phyloP scores from a whole-genome alignment of 352 stramenopile genomes.

The Elongisporangium senticosum region DNA sequence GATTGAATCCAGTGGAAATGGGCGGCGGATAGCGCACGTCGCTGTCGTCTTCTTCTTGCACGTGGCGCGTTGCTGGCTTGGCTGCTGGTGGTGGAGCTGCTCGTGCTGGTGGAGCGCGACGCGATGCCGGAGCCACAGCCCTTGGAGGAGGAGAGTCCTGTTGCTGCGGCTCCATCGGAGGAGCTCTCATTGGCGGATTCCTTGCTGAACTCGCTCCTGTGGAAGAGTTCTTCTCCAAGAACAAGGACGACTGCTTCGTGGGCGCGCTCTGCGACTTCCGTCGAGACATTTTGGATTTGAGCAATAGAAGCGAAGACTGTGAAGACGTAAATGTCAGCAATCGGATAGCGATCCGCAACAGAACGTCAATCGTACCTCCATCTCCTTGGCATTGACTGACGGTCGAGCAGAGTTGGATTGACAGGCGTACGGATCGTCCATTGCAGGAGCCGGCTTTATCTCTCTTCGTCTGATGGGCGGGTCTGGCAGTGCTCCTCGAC shows the following conservation, averaged over 20 bases:
- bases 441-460: conserved; percentile 9
- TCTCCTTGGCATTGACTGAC: conserved; percentile 26
- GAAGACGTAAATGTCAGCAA: conserved; percentile 2
- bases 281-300: conserved; percentile 81
- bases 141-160: conserved; percentile 2
- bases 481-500: conserved; percentile 10
- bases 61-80: conserved; percentile 13
- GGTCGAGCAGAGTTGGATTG: conserved; percentile 23
- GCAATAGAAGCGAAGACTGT: conserved; percentile 63
- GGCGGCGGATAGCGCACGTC: conserved; percentile 25
- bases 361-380: conserved; percentile 31
- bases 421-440: conserved; percentile 19
- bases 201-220: conserved; percentile 17
- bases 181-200: conserved; percentile 12
- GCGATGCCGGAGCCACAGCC: not conserved
- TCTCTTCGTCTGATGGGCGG: conserved; percentile 35
- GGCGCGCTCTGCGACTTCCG: conserved; percentile 64
- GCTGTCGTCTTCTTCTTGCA: conserved; percentile 24
- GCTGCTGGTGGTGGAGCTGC: conserved; percentile 9
- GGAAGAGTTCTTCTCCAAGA: conserved; percentile 44
- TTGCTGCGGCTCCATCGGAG: conserved; percentile 14
- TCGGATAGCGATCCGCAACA: not conserved
- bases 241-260: conserved; percentile 63
- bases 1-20: conserved; percentile 34
- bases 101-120: conserved; percentile 11